phyloP scores from a whole-genome alignment of 2,329 filamentous ascomycete species.

The Exophiala phaeomuriformis region DNA sequence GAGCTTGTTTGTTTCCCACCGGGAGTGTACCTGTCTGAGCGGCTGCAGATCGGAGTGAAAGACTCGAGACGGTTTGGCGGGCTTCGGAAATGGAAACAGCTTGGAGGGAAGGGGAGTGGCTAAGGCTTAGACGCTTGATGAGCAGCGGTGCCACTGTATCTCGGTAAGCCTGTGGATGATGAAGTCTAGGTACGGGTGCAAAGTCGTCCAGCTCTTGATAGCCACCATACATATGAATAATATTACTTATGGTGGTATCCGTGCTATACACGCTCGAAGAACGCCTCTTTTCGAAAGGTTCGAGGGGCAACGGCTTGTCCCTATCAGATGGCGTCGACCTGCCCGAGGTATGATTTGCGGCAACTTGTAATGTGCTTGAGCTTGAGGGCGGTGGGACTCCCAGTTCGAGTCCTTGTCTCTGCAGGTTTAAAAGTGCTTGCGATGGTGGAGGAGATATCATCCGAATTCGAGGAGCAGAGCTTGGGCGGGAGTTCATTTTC shows the following conservation, averaged over 20 bases:
- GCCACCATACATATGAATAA: slow-evolving; percentile 24
- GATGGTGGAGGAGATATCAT: slow-evolving; percentile 22
- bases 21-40: slow-evolving; percentile 17
- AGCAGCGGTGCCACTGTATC: slow-evolving; percentile 24
- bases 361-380: slow-evolving; percentile 7
- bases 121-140: slow-evolving; percentile 28
- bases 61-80: slow-evolving; percentile 29
- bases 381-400: slow-evolving; percentile 5
- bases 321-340: slow-evolving; percentile 20
- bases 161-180: slow-evolving; percentile 24
- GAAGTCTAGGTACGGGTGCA: slow-evolving; percentile 7
- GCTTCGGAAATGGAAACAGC: slow-evolving; percentile 6
- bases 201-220: slow-evolving; percentile 17
- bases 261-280: slow-evolving; percentile 24
- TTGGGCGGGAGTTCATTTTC: slow-evolving; percentile 12
- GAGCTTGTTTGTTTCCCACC: slow-evolving; percentile 13
- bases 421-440: slow-evolving; percentile 20
- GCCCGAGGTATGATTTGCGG: slow-evolving; percentile 7
- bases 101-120: slow-evolving; percentile 31
- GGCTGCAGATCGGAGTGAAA: slow-evolving; percentile 26
- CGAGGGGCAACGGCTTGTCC: slow-evolving; percentile 22
- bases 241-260: slow-evolving; percentile 25
- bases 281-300: slow-evolving; percentile 18
- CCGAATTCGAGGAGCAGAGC: slow-evolving; percentile 8
- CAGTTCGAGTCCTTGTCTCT: slow-evolving; percentile 22